Evolutionary conservation across 257 asterid genomes (phyloP).

Genomic region (Misopates orontium): DNA sequence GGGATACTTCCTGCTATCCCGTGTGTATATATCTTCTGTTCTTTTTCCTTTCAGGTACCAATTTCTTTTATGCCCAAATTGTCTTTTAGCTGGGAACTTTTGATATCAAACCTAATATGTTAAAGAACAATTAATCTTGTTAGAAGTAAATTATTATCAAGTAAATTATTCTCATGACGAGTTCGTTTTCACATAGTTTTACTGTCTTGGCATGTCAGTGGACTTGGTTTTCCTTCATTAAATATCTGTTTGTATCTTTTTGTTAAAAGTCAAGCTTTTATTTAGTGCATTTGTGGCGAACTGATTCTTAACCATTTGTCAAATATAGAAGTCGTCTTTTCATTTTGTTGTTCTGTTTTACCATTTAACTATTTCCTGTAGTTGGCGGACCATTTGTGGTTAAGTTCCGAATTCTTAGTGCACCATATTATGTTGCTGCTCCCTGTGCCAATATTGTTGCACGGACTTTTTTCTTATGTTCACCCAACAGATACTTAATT

Average conservation of each 20-base stretch:
- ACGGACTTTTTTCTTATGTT: not conserved
- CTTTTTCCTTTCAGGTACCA: conserved; percentile 84
- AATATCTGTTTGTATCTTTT: conserved; percentile 15
- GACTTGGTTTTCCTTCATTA: conserved; percentile 5
- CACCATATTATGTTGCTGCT: not conserved
- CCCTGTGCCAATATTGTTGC: not conserved
- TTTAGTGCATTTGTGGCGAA: not conserved
- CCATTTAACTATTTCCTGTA: not conserved
- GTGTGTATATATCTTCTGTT: conserved; percentile 44
- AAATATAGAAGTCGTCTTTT: conserved; percentile 15
- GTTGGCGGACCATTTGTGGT: conserved; percentile 2
- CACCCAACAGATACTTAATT: too few relatives aligned
- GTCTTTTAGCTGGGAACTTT: conserved; percentile 7
- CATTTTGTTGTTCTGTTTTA: not conserved
- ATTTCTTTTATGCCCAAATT: conserved; percentile 14
- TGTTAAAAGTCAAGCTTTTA: conserved; percentile 9
- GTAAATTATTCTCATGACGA: not conserved
- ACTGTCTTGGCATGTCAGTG: not conserved
- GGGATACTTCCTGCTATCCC: conserved; percentile 73
- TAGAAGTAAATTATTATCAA: conserved; percentile 4
- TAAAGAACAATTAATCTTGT: not conserved
- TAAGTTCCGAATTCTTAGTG: not conserved
- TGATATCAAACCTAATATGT: not conserved
- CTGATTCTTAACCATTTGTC: conserved; percentile 20
- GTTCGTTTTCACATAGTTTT: conserved; percentile 12